Evolutionary conservation across 306 rosid species (phyloP).

Genomic region (Erythrophleum fordii): DNA sequence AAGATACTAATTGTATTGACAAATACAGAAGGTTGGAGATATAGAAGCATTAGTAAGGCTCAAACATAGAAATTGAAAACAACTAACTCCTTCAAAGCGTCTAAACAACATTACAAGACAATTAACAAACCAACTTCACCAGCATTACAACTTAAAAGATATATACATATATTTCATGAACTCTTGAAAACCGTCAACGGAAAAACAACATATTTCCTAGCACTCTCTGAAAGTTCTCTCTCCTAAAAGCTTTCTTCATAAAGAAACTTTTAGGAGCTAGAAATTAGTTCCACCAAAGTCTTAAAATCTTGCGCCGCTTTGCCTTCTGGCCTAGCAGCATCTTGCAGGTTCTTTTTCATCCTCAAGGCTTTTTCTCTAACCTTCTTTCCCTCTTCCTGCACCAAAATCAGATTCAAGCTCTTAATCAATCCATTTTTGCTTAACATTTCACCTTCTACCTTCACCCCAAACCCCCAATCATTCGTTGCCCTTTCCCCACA

Average conservation of each 20-base stretch:
- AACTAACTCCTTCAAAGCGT: too few species aligned
- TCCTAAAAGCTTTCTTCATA: neutral
- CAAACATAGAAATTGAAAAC: too few species aligned
- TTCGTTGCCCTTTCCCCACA: constrained; percentile 34
- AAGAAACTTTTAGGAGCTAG: neutral
- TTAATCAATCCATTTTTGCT: constrained; percentile 39
- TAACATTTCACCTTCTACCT: constrained; percentile 35
- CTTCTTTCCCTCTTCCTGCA: constrained; percentile 27
- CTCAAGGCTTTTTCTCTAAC: constrained; percentile 27
- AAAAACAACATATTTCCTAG: neutral
- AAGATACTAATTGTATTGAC: too few species aligned
- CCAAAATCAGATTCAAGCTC: constrained; percentile 40
- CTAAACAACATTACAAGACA: too few species aligned
- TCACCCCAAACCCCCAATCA: constrained; percentile 42
- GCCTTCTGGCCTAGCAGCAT: constrained; percentile 25
- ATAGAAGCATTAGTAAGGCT: too few species aligned
- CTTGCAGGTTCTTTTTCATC: neutral
- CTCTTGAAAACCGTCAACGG: too few species aligned
- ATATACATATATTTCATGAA: too few species aligned
- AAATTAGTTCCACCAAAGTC: constrained; percentile 6
- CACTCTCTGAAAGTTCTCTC: neutral
- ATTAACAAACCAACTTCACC: too few species aligned
- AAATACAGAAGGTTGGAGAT: too few species aligned
- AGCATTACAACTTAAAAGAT: too few species aligned
- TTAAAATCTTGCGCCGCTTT: constrained; percentile 6